Evolutionary conservation across 805 yeast genomes (phyloP).

Genomic region (Yamadazyma endophytica): DNA sequence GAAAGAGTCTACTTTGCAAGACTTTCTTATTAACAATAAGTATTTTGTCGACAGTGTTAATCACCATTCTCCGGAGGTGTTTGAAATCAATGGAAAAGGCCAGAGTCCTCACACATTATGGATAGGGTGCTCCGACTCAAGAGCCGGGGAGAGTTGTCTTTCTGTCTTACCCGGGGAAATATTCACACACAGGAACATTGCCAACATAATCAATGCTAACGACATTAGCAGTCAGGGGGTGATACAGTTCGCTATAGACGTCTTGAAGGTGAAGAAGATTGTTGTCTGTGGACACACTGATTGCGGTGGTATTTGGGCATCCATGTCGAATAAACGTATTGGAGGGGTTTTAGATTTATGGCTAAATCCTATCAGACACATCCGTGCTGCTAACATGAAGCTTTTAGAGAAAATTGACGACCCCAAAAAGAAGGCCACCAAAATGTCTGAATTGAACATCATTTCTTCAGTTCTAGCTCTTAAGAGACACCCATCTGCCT

Average conservation of each 20-base stretch:
- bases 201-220: conserved; percentile 66
- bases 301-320: conserved; percentile 90
- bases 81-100: conserved; percentile 68
- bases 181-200: conserved; percentile 84
- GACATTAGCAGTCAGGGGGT: conserved; percentile 77
- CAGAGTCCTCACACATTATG: conserved; percentile 91
- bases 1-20: conserved; percentile 45
- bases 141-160: conserved; percentile 76
- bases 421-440: conserved; percentile 51
- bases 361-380: conserved; percentile 64
- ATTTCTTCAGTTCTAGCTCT: conserved; percentile 67
- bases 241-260: conserved; percentile 83
- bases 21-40: conserved; percentile 46
- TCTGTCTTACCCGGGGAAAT: conserved; percentile 87
- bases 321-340: conserved; percentile 57
- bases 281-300: conserved; percentile 92
- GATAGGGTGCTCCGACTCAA: conserved; percentile 92
- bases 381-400: conserved; percentile 56
- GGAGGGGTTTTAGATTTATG: conserved; percentile 72
- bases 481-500: conserved; percentile 61
- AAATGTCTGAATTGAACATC: conserved; percentile 73
- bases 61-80: conserved; percentile 49
- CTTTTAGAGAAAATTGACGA: conserved; percentile 46
- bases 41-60: conserved; percentile 44
- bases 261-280: conserved; percentile 73